Evolutionary conservation across 441 rosid genomes (phyloP), one percentile per base, ranked within the genome.

Genomic region (Iberis amara): DNA sequence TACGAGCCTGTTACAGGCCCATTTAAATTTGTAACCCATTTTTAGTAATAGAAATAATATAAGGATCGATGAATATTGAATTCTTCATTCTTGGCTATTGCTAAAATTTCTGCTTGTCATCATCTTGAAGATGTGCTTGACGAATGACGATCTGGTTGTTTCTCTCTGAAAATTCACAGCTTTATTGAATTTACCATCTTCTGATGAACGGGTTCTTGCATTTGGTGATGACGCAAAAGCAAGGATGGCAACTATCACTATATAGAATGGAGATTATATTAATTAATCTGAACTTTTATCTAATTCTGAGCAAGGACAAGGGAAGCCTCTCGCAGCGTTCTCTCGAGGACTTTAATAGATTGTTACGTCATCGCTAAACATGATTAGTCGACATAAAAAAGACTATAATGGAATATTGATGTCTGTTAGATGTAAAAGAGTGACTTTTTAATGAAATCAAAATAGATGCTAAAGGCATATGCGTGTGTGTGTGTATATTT

Each of bases 91-190:
- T 73, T 88, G 63, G 96, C 96, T 62, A 83, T 91, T 56, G 95
- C 98, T 8, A 91, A 85, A 72, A 91, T 91, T 52, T 91, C 96
- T 2, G 94, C 98, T 3, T 88, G 96, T 62, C 94, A 85, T 79
- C 96, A 88, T 73, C 84, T 91, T 57, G 95, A 82, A 80, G 95
- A 91, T 67, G 98, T 91, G 32, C 75, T 85, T 62, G 98, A 91
- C 74, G 98, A 91, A n/a, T n/a, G n/a, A n/a, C n/a, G n/a, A n/a
- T 70, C 79, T 91, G 15, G 98, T 91, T 26, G 95, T 88, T 24
- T 88, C 98, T 59, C 86, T 91, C 23, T 88, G 96, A 68, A 91
- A 82, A 72, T 91, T 91, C 82, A 88, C 98, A 31, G 79, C 95
- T 44, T 86, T 88, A 57, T 68, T 88, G 74, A 88, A 80, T 70